Conservation (phyloP, 306 rosid species). For the Fragaria ananassa region DNA sequence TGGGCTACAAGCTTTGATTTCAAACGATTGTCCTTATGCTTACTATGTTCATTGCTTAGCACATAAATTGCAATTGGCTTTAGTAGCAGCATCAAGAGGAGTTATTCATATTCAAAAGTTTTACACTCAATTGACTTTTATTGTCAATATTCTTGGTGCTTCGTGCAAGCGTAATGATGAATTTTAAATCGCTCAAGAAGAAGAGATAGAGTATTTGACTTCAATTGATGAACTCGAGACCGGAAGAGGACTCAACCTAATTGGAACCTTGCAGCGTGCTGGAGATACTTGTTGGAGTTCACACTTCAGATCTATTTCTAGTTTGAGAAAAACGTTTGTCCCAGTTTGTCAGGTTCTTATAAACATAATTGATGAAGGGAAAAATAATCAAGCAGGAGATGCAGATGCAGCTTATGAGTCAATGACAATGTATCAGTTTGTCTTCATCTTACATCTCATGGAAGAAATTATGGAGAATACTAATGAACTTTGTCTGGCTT, state of each 20-base stretch:
- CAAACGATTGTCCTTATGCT: neutral
- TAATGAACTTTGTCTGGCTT: neutral
- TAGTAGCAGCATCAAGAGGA: neutral
- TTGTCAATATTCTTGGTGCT: neutral
- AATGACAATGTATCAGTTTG: neutral
- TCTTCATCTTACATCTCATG: constrained; percentile 1
- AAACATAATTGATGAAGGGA: neutral
- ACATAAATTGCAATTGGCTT: neutral
- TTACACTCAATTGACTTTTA: neutral
- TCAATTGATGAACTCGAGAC: neutral
- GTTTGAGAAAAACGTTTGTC: neutral
- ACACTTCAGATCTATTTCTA: neutral
- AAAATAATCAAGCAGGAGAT: neutral
- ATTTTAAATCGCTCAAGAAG: neutral
- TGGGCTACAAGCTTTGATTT: neutral
- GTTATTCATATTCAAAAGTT: neutral
- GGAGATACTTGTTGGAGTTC: neutral
- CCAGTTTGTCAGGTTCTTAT: neutral
- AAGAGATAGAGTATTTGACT: neutral
- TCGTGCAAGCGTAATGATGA: neutral
- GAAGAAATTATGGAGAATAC: neutral
- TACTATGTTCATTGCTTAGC: neutral
- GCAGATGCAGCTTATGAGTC: neutral
- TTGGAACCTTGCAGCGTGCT: neutral
- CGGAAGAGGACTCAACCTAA: neutral